Percentiles rank a stretch among this genome's conserved stretches.
Conservation (phyloP, 306 rosid genomes). For the Ormosia semicastrata region DNA sequence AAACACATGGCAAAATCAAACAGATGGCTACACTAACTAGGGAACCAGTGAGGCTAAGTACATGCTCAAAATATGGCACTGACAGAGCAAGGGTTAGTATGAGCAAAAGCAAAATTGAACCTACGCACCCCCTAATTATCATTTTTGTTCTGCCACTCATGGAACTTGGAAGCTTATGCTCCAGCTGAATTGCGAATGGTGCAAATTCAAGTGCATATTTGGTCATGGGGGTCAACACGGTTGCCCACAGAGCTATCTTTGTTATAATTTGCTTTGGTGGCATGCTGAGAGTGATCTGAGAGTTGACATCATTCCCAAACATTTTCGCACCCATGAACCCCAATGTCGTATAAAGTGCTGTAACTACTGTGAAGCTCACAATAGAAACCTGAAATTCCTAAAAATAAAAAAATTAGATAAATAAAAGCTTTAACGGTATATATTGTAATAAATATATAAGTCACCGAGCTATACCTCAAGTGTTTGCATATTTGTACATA, state of each 20-base stretch:
- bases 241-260: conserved; percentile 75
- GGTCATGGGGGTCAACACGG: conserved; percentile 74
- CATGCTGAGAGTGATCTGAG: conserved; percentile 83
- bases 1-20: conserved; percentile 58
- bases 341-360: conserved; percentile 33
- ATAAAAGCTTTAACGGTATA: not conserved
- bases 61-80: conserved; percentile 65
- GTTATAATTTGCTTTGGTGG: conserved; percentile 46
- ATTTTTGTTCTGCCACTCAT: conserved; percentile 41
- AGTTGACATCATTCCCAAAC: conserved; percentile 55
- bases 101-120: conserved; percentile 48
- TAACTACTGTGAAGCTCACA: conserved; percentile 64
- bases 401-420: not conserved
- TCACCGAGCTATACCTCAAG: no score
- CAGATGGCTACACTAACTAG: conserved; percentile 46
- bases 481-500: not conserved
- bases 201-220: conserved; percentile 80
- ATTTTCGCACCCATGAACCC: conserved; percentile 75
- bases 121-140: conserved; percentile 43
- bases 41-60: conserved; percentile 79
- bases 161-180: conserved; percentile 49
- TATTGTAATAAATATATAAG: no score
- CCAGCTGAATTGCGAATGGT: conserved; percentile 70
- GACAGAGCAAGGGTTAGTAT: conserved; percentile 60
- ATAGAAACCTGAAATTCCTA: conserved; percentile 53